Conservation (phyloP, 805 yeast species). For the Candida sanyiensis region DNA sequence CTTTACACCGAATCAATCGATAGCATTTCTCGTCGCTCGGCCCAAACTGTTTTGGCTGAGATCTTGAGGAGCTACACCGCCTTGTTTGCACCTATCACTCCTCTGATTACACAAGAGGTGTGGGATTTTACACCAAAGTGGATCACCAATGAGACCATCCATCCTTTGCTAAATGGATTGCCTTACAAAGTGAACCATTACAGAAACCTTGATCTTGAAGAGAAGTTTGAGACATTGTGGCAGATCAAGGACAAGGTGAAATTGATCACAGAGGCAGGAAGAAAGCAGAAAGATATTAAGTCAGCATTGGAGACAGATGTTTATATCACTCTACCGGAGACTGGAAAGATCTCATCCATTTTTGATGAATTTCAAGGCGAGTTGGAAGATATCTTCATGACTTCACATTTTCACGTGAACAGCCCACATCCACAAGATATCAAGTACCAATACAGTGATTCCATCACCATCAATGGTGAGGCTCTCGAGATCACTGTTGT, state of each 20-base stretch:
- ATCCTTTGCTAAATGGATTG: slow-evolving; percentile 19
- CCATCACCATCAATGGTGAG: slow-evolving; percentile 27
- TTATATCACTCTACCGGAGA: slow-evolving; percentile 27
- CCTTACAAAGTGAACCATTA: slow-evolving; percentile 21
- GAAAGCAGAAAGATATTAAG: slow-evolving; percentile 41
- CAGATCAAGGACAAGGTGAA: slow-evolving; percentile 44
- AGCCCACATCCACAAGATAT: slow-evolving; percentile 11
- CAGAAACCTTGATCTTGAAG: slow-evolving; percentile 32
- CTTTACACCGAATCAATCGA: slow-evolving; percentile 61
- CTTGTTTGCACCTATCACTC: slow-evolving; percentile 73
- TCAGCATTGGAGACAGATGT: slow-evolving; percentile 58
- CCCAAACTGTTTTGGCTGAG: slow-evolving; percentile 60
- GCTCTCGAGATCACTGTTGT: slow-evolving; percentile 34
- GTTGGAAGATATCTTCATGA: slow-evolving; percentile 53
- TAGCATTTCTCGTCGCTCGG: slow-evolving; percentile 46
- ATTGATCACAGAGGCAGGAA: slow-evolving; percentile 48
- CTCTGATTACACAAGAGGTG: slow-evolving; percentile 80
- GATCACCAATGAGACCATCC: slow-evolving; percentile 15
- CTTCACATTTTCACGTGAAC: slow-evolving; percentile 49
- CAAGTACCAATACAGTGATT: slow-evolving; percentile 27
- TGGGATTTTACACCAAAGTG: slow-evolving; percentile 54
- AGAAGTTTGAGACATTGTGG: slow-evolving; percentile 41
- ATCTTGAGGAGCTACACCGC: slow-evolving; percentile 59
- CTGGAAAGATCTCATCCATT: slow-evolving; percentile 10
- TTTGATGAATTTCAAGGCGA: slow-evolving; percentile 30